Percentiles rank a stretch among this genome's conserved stretches.
phyloP scores from a whole-genome alignment of 306 rosid genomes.

The Oxytropis ochrocephala region DNA sequence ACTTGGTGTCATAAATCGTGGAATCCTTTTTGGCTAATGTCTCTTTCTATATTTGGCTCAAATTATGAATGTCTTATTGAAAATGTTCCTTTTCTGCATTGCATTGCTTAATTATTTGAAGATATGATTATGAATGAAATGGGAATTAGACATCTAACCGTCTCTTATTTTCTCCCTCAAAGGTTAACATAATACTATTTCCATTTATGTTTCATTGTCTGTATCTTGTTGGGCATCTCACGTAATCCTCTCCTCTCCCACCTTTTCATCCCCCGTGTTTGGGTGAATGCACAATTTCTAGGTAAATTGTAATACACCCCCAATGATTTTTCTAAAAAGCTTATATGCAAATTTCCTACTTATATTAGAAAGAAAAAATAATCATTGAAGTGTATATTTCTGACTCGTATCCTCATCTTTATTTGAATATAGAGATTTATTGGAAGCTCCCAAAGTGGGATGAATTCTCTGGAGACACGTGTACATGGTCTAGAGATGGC shows the following conservation, averaged over 20 bases:
- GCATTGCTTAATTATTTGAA: not conserved
- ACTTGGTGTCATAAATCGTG: not conserved
- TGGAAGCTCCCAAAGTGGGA: slow-evolving; percentile 86
- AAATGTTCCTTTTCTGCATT: not conserved
- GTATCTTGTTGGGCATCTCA: slow-evolving; percentile 1
- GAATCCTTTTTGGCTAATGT: not conserved
- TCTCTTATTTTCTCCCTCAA: not conserved
- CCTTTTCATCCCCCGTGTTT: not conserved
- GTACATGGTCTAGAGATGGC: slow-evolving; percentile 88
- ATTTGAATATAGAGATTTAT: slow-evolving; percentile 65
- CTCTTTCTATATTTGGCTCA: slow-evolving; percentile 1
- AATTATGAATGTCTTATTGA: not conserved
- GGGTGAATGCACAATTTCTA: not conserved
- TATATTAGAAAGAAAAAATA: not conserved
- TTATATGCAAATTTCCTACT: not conserved
- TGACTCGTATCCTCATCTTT: slow-evolving; percentile 19
- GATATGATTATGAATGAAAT: not conserved
- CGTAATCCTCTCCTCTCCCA: not conserved
- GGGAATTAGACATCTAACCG: not conserved
- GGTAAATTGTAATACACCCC: not conserved
- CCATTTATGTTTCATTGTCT: not conserved
- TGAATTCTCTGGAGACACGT: slow-evolving; percentile 84
- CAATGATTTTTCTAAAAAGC: not conserved
- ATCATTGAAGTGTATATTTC: not conserved
- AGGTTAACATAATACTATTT: not conserved